These are phyloP conservation scores for Tulasnella sp. DNA, from an alignment of 768 basidiomycete genomes.

Conservation along the genomic window DNA sequence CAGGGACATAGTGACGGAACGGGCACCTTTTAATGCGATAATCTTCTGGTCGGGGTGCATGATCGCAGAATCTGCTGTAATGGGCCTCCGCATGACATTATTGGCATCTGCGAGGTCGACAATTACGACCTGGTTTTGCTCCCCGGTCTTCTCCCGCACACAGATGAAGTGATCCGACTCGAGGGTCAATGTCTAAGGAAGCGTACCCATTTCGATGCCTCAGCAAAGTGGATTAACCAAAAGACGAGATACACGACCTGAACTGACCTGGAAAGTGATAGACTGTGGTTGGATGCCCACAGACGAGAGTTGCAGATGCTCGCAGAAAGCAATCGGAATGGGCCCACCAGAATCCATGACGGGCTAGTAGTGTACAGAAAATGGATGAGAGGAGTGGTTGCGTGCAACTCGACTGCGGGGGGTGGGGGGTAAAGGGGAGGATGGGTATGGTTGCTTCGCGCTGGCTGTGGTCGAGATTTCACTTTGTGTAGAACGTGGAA, in stretches of 20 bases:
- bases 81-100: constrained; percentile 90
- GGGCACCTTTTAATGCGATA: constrained; percentile 80
- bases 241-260: constrained; percentile 18
- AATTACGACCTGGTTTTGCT: constrained; percentile 96
- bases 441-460: too few species aligned
- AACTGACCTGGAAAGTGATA: constrained; percentile 84
- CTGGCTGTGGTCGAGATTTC: too few species aligned
- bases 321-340: constrained; percentile 72
- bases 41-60: constrained; percentile 98
- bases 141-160: constrained; percentile 88
- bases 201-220: neutral
- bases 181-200: constrained; percentile 71
- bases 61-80: constrained; percentile 97
- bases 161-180: constrained; percentile 99
- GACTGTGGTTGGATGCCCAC: constrained; percentile 92
- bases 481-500: too few species aligned
- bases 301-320: constrained; percentile 89
- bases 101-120: constrained; percentile 96
- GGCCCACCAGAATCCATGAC: constrained; percentile 7
- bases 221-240: neutral
- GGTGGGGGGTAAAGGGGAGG: too few species aligned
- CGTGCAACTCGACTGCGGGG: neutral
- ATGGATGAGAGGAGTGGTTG: neutral
- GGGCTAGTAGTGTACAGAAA: neutral
- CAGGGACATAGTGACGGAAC: neutral